These are phyloP conservation scores for Psilocybe tampanensis DNA, from an alignment of 768 basidiomycete species.

Conservation along the genomic window DNA sequence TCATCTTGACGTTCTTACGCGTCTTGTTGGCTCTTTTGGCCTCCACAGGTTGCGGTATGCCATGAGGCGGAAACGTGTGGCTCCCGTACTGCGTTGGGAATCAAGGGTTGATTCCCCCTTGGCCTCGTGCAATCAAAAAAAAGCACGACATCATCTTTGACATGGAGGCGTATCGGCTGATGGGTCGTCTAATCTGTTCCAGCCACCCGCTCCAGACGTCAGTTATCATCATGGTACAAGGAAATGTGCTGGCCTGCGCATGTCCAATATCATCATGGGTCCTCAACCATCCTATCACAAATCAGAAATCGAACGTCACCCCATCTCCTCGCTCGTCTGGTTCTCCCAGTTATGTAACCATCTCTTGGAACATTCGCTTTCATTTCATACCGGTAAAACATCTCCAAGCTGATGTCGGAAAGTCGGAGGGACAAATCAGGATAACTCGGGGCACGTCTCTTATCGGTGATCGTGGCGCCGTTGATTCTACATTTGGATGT, in stretches of 20 bases:
- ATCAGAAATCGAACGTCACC: neutral
- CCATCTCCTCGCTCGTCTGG: neutral
- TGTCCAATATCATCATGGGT: neutral
- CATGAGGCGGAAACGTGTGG: slow-evolving; percentile 40
- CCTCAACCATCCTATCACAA: neutral
- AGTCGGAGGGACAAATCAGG: slow-evolving; percentile 10
- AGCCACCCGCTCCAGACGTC: slow-evolving; percentile 3
- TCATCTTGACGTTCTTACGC: slow-evolving; percentile 16
- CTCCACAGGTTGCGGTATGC: slow-evolving; percentile 16
- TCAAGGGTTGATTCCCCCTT: slow-evolving; percentile 16
- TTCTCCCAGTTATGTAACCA: slow-evolving; percentile 6
- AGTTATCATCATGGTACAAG: slow-evolving; percentile 3
- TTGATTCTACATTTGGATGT: slow-evolving; percentile 2
- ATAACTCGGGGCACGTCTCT: neutral
- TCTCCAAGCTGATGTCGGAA: slow-evolving; percentile 13
- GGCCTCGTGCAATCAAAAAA: slow-evolving; percentile 23
- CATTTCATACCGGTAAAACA: slow-evolving; percentile 2
- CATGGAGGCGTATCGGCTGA: slow-evolving; percentile 7
- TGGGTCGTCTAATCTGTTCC: neutral
- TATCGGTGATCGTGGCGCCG: slow-evolving; percentile 6
- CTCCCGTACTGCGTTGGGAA: slow-evolving; percentile 16
- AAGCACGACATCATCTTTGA: slow-evolving; percentile 10
- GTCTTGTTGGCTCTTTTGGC: slow-evolving; percentile 15
- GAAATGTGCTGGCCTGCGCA: neutral
- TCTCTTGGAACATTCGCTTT: slow-evolving; percentile 5